phyloP scores from a whole-genome alignment of 192 early-diverging fungal genomes.

The Coemansia sp. region DNA sequence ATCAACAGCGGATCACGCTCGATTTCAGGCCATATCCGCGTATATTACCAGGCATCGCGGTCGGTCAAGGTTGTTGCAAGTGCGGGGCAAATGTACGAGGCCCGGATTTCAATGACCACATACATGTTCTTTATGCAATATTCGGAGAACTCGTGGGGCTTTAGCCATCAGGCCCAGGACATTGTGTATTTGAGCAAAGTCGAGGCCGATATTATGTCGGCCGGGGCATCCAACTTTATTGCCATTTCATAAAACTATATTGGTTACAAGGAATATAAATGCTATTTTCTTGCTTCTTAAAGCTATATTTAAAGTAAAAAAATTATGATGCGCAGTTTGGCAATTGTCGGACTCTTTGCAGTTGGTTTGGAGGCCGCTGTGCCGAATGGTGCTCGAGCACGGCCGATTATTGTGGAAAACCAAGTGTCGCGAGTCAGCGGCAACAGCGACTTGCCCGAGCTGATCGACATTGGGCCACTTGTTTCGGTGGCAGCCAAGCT shows the following conservation, averaged over 20 bases:
- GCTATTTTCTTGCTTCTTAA: background rate
- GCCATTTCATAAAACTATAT: background rate
- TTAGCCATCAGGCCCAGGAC: conserved; percentile 18
- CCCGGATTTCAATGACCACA: conserved; percentile 27
- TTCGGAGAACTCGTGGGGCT: conserved; percentile 3
- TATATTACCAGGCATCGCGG: conserved; percentile 39
- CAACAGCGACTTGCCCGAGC: background rate
- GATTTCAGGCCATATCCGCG: conserved; percentile 22
- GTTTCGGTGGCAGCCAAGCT: background rate
- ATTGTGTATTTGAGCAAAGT: conserved; percentile 36
- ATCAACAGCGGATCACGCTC: conserved; percentile 13
- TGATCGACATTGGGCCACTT: conserved; percentile 7
- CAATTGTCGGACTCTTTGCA: background rate
- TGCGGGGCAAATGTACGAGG: conserved; percentile 22
- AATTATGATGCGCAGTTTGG: background rate
- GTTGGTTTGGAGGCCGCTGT: background rate
- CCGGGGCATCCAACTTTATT: conserved; percentile 7
- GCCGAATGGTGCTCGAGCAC: background rate
- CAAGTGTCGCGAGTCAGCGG: background rate
- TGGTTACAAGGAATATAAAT: background rate
- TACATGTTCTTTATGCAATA: conserved; percentile 40
- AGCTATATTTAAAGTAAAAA: background rate
- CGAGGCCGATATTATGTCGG: conserved; percentile 21
- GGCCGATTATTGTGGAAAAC: background rate
- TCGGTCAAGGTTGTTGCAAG: conserved; percentile 25